phyloP scores from a whole-genome alignment of 23 red algal genomes.

The Agarophyton chilense region DNA sequence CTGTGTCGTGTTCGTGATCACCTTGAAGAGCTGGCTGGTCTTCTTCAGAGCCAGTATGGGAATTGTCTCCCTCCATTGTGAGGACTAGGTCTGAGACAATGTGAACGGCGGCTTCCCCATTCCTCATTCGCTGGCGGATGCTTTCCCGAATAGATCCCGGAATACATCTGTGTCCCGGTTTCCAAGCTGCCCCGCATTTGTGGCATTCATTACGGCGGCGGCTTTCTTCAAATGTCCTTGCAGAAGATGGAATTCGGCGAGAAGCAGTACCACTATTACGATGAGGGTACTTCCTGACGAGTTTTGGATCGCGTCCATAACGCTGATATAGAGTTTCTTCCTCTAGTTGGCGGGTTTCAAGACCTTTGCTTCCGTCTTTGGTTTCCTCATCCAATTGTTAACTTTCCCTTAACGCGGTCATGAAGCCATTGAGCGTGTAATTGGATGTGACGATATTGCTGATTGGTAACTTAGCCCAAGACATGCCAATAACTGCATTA shows the following conservation, averaged over 20 bases:
- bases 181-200: constrained; percentile 26
- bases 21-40: not conserved
- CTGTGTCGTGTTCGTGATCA: not conserved
- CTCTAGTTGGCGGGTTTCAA: not conserved
- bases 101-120: constrained; percentile 9
- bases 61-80: not conserved
- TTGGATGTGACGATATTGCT: constrained; percentile 8
- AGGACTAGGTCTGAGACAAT: constrained; percentile 20
- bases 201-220: constrained; percentile 18
- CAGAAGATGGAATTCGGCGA: not conserved
- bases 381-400: constrained; percentile 1
- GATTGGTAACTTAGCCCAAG: constrained; percentile 18
- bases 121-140: not conserved
- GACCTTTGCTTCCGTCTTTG: not conserved
- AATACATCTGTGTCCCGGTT: constrained; percentile 33
- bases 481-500: not conserved
- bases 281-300: not conserved
- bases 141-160: not conserved
- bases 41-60: too few species aligned
- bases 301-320: constrained; percentile 16
- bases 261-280: too few species aligned
- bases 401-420: constrained; percentile 33
- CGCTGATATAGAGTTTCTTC: not conserved
- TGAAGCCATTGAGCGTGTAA: constrained; percentile 36
- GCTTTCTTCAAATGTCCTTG: constrained; percentile 33